phyloP scores from a whole-genome alignment of 2,329 filamentous ascomycete species.

The Aureobasidium mangrovei region DNA sequence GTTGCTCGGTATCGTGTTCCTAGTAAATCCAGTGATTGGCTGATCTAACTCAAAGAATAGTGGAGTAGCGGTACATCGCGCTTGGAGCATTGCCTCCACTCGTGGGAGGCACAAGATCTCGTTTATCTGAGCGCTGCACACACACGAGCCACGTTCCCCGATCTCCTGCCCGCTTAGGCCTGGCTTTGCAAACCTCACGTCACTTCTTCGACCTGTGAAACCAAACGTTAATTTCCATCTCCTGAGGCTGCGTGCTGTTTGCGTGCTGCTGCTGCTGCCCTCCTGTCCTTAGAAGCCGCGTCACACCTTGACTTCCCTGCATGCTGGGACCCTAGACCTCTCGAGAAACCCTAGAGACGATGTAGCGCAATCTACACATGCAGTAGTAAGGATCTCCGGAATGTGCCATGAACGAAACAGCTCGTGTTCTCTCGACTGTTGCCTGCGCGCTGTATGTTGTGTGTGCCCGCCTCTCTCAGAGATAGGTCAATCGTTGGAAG shows the following conservation, averaged over 20 bases:
- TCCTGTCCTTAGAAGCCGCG: not conserved
- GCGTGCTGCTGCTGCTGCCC: not conserved
- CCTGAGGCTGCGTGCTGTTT: not conserved
- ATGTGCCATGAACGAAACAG: not conserved
- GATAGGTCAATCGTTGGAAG: no score
- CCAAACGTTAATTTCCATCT: not conserved
- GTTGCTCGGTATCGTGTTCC: constrained; percentile 5
- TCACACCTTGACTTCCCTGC: not conserved
- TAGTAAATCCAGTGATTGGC: constrained; percentile 8
- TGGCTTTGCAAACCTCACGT: constrained; percentile 10
- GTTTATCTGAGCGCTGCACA: constrained; percentile 9
- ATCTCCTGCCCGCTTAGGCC: constrained; percentile 11
- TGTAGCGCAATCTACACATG: not conserved
- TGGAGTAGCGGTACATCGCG: constrained; percentile 9
- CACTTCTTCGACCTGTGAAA: not conserved
- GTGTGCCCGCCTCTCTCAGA: no score
- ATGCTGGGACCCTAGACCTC: not conserved
- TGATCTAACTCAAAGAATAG: not conserved
- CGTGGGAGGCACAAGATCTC: constrained; percentile 5
- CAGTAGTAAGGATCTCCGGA: not conserved
- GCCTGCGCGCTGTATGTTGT: not conserved
- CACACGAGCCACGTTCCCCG: constrained; percentile 6
- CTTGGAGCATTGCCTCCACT: constrained; percentile 9
- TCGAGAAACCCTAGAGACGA: not conserved
- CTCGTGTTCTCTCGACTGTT: not conserved